Evolutionary conservation across 768 basidiomycete genomes (phyloP).

Genomic region (Auriscalpium microsporum): DNA sequence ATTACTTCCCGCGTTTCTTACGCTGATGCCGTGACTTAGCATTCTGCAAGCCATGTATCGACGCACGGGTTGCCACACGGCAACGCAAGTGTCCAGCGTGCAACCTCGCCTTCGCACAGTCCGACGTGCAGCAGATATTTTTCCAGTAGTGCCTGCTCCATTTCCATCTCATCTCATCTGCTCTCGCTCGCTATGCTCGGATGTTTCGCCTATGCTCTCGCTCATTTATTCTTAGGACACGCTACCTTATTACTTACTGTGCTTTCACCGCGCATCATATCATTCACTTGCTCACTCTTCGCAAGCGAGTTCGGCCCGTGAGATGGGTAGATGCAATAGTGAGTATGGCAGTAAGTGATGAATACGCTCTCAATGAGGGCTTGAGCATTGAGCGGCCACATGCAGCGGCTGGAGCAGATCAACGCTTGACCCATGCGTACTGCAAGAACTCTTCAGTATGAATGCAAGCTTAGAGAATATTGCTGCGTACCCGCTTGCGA

Average conservation of each 20-base stretch:
- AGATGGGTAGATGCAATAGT: not conserved
- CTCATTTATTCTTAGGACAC: not conserved
- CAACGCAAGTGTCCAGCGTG: constrained; percentile 95
- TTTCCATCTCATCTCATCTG: not conserved
- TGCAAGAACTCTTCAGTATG: constrained; percentile 24
- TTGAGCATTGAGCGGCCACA: not conserved
- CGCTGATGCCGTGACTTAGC: constrained; percentile 34
- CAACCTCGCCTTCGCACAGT: constrained; percentile 68
- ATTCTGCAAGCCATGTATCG: constrained; percentile 80
- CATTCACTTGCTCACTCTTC: not conserved
- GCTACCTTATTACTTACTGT: not conserved
- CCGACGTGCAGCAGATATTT: constrained; percentile 66
- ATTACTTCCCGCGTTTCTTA: not conserved
- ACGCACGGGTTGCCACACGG: constrained; percentile 78
- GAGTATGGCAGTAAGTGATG: not conserved
- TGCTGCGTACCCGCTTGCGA: constrained; percentile 69
- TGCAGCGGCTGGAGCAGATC: constrained; percentile 11
- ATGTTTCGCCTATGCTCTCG: not conserved
- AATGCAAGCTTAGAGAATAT: constrained; percentile 2
- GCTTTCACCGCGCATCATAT: not conserved
- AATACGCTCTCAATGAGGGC: not conserved
- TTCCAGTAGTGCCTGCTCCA: constrained; percentile 35
- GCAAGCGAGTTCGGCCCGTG: too few relatives aligned
- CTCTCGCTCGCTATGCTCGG: not conserved
- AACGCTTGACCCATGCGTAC: constrained; percentile 98